Evolutionary conservation across 2,329 filamentous ascomycete genomes (phyloP).

Genomic region (Alternaria ethzedia): DNA sequence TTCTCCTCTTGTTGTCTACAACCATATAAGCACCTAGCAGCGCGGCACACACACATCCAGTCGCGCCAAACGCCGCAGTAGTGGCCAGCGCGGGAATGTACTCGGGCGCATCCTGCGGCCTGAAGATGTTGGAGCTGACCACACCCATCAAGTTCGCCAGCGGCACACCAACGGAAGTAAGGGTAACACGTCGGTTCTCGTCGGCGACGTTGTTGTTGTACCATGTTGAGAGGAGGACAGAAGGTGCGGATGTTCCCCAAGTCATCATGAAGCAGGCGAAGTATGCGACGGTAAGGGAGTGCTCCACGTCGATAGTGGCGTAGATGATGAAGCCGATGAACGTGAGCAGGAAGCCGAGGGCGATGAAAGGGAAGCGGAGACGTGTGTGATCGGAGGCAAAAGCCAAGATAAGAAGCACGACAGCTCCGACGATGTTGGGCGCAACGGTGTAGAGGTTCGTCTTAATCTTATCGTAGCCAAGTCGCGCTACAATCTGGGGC

Average conservation of each 20-base stretch:
- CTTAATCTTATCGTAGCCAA: slow-evolving; percentile 63
- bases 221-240: slow-evolving; percentile 71
- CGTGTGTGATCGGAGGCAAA: slow-evolving; percentile 71
- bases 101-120: slow-evolving; percentile 67
- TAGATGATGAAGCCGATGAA: slow-evolving; percentile 82
- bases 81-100: slow-evolving; percentile 71
- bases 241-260: slow-evolving; percentile 78
- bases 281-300: slow-evolving; percentile 70
- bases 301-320: slow-evolving; percentile 68
- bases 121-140: slow-evolving; percentile 72
- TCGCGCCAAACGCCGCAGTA: slow-evolving; percentile 68
- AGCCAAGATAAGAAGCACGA: slow-evolving; percentile 73
- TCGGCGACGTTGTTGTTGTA: slow-evolving; percentile 86
- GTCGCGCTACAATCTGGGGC: slow-evolving; percentile 62
- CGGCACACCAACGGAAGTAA: slow-evolving; percentile 76
- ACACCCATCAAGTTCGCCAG: slow-evolving; percentile 79
- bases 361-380: slow-evolving; percentile 76
- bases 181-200: slow-evolving; percentile 72
- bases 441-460: slow-evolving; percentile 85
- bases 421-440: slow-evolving; percentile 76
- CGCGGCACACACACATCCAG: slow-evolving; percentile 62
- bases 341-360: slow-evolving; percentile 74
- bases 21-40: slow-evolving; percentile 69
- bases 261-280: slow-evolving; percentile 84
- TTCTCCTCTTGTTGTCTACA: slow-evolving; percentile 67